A percentile compares a stretch with the other conserved stretches of the same genome.
phyloP scores from a whole-genome alignment of 495 filamentous ascomycete genomes.

The Cudoniella acicularis region DNA sequence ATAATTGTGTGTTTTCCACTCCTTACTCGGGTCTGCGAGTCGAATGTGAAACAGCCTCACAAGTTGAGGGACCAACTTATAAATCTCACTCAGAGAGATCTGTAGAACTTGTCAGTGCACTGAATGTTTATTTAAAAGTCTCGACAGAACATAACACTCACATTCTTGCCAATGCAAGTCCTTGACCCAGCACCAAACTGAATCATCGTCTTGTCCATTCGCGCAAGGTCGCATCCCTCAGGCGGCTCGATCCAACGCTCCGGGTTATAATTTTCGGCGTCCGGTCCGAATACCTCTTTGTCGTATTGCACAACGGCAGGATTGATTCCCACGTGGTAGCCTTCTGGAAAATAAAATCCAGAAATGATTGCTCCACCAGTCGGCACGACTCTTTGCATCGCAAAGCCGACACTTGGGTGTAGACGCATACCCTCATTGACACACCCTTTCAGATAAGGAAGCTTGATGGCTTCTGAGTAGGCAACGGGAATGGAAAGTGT shows the following conservation, averaged over 20 bases:
- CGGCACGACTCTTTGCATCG: not conserved
- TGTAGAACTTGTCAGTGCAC: too few species aligned
- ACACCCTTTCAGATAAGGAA: not conserved
- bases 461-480: conserved; percentile 3
- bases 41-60: not conserved
- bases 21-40: not conserved
- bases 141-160: too few species aligned
- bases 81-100: not conserved
- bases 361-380: not conserved
- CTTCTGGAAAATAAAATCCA: not conserved
- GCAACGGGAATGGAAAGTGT: too few species aligned
- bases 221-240: too few species aligned
- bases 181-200: not conserved
- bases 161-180: not conserved
- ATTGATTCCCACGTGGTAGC: not conserved
- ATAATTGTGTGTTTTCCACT: not conserved
- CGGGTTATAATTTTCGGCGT: not conserved
- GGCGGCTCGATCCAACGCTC: not conserved
- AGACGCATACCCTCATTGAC: not conserved
- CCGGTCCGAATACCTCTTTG: not conserved
- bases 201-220: not conserved
- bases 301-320: not conserved
- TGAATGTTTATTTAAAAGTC: too few species aligned
- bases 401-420: not conserved
- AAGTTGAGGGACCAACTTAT: not conserved